These are phyloP conservation scores for Pachyrhizus erosus DNA, from an alignment of 306 rosid genomes.

Conservation along the genomic window DNA sequence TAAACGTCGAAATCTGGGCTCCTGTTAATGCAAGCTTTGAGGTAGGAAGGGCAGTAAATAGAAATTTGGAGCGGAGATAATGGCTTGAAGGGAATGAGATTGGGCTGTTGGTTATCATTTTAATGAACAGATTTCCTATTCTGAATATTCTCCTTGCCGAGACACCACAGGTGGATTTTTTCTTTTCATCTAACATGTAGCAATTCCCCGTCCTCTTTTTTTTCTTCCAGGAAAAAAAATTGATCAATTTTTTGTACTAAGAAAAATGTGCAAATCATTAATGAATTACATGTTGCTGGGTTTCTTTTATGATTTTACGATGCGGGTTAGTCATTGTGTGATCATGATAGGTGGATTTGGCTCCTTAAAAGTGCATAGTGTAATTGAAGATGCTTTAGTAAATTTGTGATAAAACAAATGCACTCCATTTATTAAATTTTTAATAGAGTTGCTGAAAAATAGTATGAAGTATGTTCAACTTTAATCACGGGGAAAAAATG, in stretches of 20 bases:
- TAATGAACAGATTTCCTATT: constrained; percentile 49
- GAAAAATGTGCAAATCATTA: constrained; percentile 57
- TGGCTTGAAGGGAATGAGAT: constrained; percentile 46
- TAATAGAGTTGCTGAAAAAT: not conserved
- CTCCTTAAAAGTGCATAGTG: not conserved
- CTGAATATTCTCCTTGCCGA: constrained; percentile 39
- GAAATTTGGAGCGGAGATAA: constrained; percentile 39
- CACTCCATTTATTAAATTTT: not conserved
- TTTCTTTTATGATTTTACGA: constrained; percentile 1
- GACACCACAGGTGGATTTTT: constrained; percentile 44
- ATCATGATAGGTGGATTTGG: not conserved
- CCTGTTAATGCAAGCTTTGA: not conserved
- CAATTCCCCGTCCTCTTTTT: constrained; percentile 36
- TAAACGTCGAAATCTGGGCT: constrained; percentile 16
- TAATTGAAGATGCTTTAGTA: not conserved
- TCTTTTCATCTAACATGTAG: constrained; percentile 47
- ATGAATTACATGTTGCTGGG: constrained; percentile 47
- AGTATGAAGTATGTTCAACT: not conserved
- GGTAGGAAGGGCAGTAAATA: constrained; percentile 43
- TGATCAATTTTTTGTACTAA: constrained; percentile 48
- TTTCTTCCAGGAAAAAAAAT: constrained; percentile 41
- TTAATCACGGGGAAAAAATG: not conserved
- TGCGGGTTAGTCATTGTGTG: not conserved
- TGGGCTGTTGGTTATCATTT: constrained; percentile 39
- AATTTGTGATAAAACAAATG: not conserved